Base-by-base conservation (phyloP, 1,139 yeast genomes). In the Sugiyamaella castrensis region DNA sequence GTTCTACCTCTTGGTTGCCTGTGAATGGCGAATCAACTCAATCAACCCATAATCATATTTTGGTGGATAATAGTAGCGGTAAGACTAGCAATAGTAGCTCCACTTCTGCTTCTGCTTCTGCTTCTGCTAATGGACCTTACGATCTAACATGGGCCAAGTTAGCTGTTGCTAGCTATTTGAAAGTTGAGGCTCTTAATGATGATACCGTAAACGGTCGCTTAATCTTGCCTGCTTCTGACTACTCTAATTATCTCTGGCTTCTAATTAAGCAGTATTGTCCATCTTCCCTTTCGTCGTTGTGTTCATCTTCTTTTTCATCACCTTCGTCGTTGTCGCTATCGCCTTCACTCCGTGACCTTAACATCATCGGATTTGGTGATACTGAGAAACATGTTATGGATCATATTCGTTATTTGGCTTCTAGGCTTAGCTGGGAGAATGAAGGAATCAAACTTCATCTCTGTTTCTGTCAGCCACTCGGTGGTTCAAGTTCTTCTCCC, bases 381-480 rank as follows among this genome's bases (percentile, higher is more conserved):
- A 40, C 38, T 34, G 51, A 47, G 27, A 30, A 36, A 10, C 44
- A 34, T 15, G 51, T 47, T 10, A 47, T 47, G 47, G 51, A 47
- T 30, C 30, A 30, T 19, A 37, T 38, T 12, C 43, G 43, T 11
- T 31, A 19, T 26, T 24, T 47, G 11, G 51, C 51, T 11, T 47
- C 51, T 15, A 28, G 40, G 1, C 35, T 47, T 28, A 15, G 36
- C 29, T 43, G 41, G 44, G 42, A 43, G 33, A 41, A 33, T 1
- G 28, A 40, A 8, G 47, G 44, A 1, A 36, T 40, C n/a, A 34
- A 36, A 30, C 37, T 47, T 27, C 51, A 40, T 37, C 41, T 47
- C 27, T 30, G 43, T 27, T 47, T 31, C 33, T 47, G 51, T 34
- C 44, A 47, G 27, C 40, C 43, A 8, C 26, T 34, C 8, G 16